Percentiles rank a stretch among this genome's conserved stretches.
phyloP scores from a whole-genome alignment of 2,329 filamentous ascomycete species.

The Aspergillus tubingensis region DNA sequence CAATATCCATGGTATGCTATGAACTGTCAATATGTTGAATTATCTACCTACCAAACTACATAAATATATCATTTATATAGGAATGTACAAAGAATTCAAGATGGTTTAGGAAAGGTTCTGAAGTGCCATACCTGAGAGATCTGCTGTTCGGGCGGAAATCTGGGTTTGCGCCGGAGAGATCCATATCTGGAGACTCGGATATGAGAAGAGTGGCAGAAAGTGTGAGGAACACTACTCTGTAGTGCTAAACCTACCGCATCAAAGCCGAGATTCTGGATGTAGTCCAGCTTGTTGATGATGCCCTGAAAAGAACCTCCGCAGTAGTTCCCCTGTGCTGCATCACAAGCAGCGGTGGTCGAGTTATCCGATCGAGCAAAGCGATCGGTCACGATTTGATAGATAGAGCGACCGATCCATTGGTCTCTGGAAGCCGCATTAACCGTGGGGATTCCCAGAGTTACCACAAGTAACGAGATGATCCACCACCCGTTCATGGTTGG shows the following conservation, averaged over 20 bases:
- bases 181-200: neutral
- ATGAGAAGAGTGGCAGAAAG: neutral
- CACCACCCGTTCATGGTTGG: constrained; percentile 1
- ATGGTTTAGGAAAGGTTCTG: neutral
- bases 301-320: constrained; percentile 52
- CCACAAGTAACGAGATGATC: neutral
- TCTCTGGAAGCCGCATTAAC: constrained; percentile 6
- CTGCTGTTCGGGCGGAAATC: neutral
- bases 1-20: constrained; percentile 50
- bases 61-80: neutral
- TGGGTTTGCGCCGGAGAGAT: constrained; percentile 5
- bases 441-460: neutral
- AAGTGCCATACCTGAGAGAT: neutral
- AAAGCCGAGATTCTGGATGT: constrained; percentile 50
- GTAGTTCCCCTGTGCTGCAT: constrained; percentile 30
- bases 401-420: constrained; percentile 43
- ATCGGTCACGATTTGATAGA: constrained; percentile 49
- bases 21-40: neutral
- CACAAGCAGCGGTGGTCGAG: constrained; percentile 33
- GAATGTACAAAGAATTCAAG: neutral
- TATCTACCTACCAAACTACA: neutral
- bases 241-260: constrained; percentile 49
- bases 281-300: constrained; percentile 50
- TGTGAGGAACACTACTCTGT: too few species aligned
- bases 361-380: constrained; percentile 44